Conservation (phyloP, 2,329 filamentous ascomycete species). For the Neopestalotiopsis rosae region DNA sequence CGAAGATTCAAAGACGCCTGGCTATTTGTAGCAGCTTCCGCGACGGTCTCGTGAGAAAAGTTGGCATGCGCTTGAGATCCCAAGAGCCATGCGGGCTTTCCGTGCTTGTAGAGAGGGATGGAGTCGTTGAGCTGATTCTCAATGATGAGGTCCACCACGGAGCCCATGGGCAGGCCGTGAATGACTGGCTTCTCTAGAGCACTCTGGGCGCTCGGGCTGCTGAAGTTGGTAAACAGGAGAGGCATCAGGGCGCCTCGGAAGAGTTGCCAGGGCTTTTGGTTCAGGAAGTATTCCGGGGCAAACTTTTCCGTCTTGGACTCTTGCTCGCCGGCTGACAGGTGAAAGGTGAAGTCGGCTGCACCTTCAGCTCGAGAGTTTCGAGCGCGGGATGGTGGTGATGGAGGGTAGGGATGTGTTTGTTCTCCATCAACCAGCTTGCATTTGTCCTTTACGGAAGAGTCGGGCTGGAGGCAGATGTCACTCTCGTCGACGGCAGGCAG, state of each 20-base stretch:
- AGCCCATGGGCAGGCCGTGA: constrained; percentile 15
- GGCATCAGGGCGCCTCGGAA: constrained; percentile 23
- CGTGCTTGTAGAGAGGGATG: constrained; percentile 31
- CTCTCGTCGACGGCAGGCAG: constrained; percentile 20
- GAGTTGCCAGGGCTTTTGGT: constrained; percentile 22
- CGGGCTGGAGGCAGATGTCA: constrained; percentile 24
- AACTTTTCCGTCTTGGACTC: constrained; percentile 17
- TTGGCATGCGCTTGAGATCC: constrained; percentile 16
- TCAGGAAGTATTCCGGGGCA: constrained; percentile 18
- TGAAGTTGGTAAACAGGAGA: constrained; percentile 22
- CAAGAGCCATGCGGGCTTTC: constrained; percentile 26
- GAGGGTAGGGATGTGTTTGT: constrained; percentile 22
- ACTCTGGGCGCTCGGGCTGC: background rate
- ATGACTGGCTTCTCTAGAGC: constrained; percentile 11
- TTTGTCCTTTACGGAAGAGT: constrained; percentile 18
- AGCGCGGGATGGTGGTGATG: background rate
- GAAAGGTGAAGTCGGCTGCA: constrained; percentile 21
- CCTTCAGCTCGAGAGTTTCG: background rate
- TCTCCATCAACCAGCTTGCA: constrained; percentile 22
- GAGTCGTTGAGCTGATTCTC: constrained; percentile 20
- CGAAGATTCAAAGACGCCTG: constrained; percentile 24
- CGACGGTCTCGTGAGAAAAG: constrained; percentile 20
- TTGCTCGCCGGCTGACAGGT: constrained; percentile 18
- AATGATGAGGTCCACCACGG: constrained; percentile 16
- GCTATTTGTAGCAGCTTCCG: constrained; percentile 10